Conservation (phyloP, 495 filamentous ascomycete genomes). For the Margaritispora aquatica region DNA sequence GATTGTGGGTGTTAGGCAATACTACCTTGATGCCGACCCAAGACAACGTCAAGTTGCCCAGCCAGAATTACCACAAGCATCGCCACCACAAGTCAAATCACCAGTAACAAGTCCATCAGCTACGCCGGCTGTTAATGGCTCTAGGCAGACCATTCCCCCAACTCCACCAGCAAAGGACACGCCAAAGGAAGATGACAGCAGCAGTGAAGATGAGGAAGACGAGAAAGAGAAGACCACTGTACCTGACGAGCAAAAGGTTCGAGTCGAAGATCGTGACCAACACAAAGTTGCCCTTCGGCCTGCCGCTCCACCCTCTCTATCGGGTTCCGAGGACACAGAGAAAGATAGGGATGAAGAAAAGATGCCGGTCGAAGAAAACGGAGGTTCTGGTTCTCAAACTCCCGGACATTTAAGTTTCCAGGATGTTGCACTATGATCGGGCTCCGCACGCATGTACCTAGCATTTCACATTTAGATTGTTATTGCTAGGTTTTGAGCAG, state of each 20-base stretch:
- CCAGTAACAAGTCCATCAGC: slow-evolving; percentile 18
- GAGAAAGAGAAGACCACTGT: slow-evolving; percentile 28
- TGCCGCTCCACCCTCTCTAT: background rate
- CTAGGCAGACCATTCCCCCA: slow-evolving; percentile 15
- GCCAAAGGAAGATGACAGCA: slow-evolving; percentile 26
- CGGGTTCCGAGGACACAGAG: slow-evolving; percentile 19
- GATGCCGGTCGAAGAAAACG: slow-evolving; percentile 18
- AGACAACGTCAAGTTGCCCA: slow-evolving; percentile 25
- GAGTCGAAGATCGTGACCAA: slow-evolving; percentile 45
- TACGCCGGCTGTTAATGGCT: slow-evolving; percentile 5
- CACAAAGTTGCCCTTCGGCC: slow-evolving; percentile 37
- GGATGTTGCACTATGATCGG: slow-evolving; percentile 38
- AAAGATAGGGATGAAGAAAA: slow-evolving; percentile 27
- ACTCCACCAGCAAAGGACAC: slow-evolving; percentile 27
- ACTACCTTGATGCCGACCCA: slow-evolving; percentile 88
- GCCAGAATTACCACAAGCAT: slow-evolving; percentile 23
- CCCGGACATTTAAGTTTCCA: slow-evolving; percentile 39
- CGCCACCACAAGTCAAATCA: slow-evolving; percentile 15
- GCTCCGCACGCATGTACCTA: slow-evolving; percentile 2
- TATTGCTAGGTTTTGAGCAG: background rate
- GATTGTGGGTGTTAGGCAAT: slow-evolving; percentile 89
- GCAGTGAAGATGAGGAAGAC: slow-evolving; percentile 26
- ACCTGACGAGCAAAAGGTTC: slow-evolving; percentile 50
- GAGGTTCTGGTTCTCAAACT: slow-evolving; percentile 16
- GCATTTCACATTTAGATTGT: slow-evolving; percentile 2